Evolutionary conservation across 768 basidiomycete genomes (phyloP).

Genomic region (Kwoniella sp.): DNA sequence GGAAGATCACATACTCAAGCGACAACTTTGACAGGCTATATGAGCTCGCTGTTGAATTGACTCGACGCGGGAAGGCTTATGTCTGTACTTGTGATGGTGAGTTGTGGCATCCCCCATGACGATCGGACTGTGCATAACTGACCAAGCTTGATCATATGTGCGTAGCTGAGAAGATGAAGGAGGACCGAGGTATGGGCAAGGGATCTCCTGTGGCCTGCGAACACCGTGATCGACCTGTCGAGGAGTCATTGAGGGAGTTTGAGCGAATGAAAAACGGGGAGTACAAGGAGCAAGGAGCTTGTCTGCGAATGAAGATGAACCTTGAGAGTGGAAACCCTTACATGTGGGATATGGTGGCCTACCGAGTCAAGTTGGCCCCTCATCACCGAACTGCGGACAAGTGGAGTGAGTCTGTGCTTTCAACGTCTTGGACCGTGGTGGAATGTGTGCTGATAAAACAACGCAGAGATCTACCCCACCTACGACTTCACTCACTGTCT

Average conservation of each 20-base stretch:
- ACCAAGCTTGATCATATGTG: background rate
- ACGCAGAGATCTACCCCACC: conserved; percentile 78
- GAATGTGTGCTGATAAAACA: conserved; percentile 1
- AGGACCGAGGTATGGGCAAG: conserved; percentile 77
- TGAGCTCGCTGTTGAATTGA: conserved; percentile 82
- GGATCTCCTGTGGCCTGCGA: conserved; percentile 78
- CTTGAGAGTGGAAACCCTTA: conserved; percentile 88
- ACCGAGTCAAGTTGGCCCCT: conserved; percentile 83
- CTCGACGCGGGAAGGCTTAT: conserved; percentile 88
- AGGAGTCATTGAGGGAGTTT: conserved; percentile 85
- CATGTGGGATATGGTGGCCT: conserved; percentile 99
- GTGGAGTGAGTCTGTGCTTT: conserved; percentile 71
- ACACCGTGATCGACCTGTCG: conserved; percentile 83
- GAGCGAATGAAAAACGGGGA: conserved; percentile 87
- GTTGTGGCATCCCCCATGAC: conserved; percentile 51
- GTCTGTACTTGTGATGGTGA: conserved; percentile 92
- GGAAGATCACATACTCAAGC: conserved; percentile 98
- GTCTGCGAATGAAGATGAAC: conserved; percentile 96
- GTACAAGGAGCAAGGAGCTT: conserved; percentile 88
- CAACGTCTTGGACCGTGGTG: no score
- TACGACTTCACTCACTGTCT: conserved; percentile 99
- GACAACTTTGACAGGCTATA: conserved; percentile 90
- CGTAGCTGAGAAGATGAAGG: conserved; percentile 92
- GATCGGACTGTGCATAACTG: background rate
- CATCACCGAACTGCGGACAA: conserved; percentile 91